Conservation (phyloP, 371 early-diverging fungal genomes). For the Rhizomucor miehei region DNA sequence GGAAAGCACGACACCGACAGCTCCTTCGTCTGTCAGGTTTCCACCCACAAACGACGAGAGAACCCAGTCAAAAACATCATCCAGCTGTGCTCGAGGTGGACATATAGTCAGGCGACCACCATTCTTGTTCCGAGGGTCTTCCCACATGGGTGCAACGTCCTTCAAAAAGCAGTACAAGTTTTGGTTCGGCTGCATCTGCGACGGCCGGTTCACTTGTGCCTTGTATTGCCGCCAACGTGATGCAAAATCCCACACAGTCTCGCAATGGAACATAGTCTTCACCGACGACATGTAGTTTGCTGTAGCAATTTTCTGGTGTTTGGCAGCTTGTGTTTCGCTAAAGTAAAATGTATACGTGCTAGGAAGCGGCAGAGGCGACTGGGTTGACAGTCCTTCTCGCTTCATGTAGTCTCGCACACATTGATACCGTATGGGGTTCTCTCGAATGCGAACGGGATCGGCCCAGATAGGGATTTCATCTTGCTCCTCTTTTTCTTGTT, state of each 20-base stretch:
- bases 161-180: conserved; percentile 56
- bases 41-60: conserved; percentile 53
- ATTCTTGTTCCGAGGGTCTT: conserved; percentile 49
- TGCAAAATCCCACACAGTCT: conserved; percentile 52
- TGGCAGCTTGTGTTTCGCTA: conserved; percentile 42
- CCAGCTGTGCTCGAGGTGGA: conserved; percentile 31
- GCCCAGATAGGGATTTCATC: conserved; percentile 35
- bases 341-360: conserved; percentile 41
- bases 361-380: conserved; percentile 20
- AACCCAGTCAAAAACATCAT: conserved; percentile 50
- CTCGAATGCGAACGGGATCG: conserved; percentile 28
- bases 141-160: conserved; percentile 62
- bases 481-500: conserved; percentile 7
- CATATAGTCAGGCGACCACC: conserved; percentile 52
- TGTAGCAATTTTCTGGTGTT: conserved; percentile 22
- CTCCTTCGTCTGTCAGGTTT: conserved; percentile 24
- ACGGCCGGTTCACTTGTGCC: conserved; percentile 28
- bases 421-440: conserved; percentile 32
- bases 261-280: conserved; percentile 44
- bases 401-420: conserved; percentile 22
- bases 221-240: conserved; percentile 52
- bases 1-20: conserved; percentile 42
- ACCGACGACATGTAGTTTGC: conserved; percentile 46
- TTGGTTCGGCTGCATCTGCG: conserved; percentile 43
- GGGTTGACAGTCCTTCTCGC: conserved; percentile 10